Evolutionary conservation across 2,329 filamentous ascomycete species (phyloP).

Genomic region (Verticillium dahliae): DNA sequence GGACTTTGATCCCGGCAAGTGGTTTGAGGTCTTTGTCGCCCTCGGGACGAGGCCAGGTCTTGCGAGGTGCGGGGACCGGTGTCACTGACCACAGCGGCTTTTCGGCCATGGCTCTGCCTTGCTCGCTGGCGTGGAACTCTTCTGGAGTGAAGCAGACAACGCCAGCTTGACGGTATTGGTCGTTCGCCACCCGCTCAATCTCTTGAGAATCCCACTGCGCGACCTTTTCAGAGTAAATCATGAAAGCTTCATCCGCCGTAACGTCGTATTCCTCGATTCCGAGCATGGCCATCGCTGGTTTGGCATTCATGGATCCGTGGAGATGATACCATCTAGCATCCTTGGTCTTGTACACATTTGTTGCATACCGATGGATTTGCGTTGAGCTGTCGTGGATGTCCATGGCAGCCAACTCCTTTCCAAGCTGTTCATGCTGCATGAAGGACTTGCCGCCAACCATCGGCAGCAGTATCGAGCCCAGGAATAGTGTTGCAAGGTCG

Average conservation of each 20-base stretch:
- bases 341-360: constrained; percentile 25
- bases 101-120: constrained; percentile 16
- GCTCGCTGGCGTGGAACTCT: constrained; percentile 21
- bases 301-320: constrained; percentile 24
- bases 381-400: constrained; percentile 9
- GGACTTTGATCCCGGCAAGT: constrained; percentile 23
- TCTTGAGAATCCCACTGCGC: constrained; percentile 17
- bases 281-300: constrained; percentile 22
- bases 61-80: background rate
- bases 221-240: constrained; percentile 15
- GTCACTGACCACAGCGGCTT: constrained; percentile 16
- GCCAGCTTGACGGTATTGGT: constrained; percentile 24
- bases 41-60: constrained; percentile 12
- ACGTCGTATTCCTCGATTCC: constrained; percentile 18
- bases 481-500: constrained; percentile 12
- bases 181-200: constrained; percentile 23
- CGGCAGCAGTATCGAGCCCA: constrained; percentile 13
- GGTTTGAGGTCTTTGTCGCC: constrained; percentile 15
- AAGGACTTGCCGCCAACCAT: constrained; percentile 8
- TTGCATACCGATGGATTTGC: constrained; percentile 22
- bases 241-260: constrained; percentile 20
- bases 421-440: constrained; percentile 12
- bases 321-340: constrained; percentile 27
- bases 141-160: constrained; percentile 23
- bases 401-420: constrained; percentile 15